Evolutionary conservation across 2,329 filamentous ascomycete genomes (phyloP).

Genomic region (Chaetothyriales sp.): DNA sequence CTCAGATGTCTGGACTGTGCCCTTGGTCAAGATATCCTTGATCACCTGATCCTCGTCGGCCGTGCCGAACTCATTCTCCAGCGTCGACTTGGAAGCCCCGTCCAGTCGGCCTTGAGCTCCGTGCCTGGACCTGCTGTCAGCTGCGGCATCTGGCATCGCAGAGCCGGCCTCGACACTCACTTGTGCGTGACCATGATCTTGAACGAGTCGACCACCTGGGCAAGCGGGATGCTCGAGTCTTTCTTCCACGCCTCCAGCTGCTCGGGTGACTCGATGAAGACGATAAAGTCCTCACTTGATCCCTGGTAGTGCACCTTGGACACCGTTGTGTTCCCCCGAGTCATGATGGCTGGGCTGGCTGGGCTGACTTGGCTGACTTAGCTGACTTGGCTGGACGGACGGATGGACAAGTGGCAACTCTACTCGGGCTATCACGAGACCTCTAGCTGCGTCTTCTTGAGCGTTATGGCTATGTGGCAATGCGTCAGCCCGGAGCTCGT

Average conservation of each 20-base stretch:
- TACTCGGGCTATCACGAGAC: background rate
- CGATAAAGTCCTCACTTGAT: conserved; percentile 52
- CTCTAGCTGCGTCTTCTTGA: background rate
- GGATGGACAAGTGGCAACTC: background rate
- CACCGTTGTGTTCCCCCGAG: conserved; percentile 56
- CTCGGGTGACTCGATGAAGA: conserved; percentile 49
- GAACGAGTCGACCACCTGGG: conserved; percentile 75
- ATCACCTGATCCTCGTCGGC: conserved; percentile 66
- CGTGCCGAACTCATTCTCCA: conserved; percentile 83
- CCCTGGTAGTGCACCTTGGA: conserved; percentile 82
- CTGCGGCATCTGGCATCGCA: background rate
- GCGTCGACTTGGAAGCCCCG: conserved; percentile 55
- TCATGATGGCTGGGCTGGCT: conserved; percentile 39
- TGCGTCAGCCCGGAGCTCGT: too few species aligned
- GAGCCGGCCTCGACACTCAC: conserved; percentile 41
- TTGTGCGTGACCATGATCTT: conserved; percentile 82
- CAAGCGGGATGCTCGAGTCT: conserved; percentile 60
- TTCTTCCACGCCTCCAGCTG: conserved; percentile 67
- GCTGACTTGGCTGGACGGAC: background rate
- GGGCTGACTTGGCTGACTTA: background rate
- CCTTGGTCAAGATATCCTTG: conserved; percentile 65
- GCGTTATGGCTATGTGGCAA: too few species aligned
- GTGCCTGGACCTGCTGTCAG: conserved; percentile 47
- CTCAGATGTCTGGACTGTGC: conserved; percentile 49
- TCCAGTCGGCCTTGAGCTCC: conserved; percentile 72